phyloP scores from a whole-genome alignment of 2,329 filamentous ascomycete species.

The Sporothrix sp. region DNA sequence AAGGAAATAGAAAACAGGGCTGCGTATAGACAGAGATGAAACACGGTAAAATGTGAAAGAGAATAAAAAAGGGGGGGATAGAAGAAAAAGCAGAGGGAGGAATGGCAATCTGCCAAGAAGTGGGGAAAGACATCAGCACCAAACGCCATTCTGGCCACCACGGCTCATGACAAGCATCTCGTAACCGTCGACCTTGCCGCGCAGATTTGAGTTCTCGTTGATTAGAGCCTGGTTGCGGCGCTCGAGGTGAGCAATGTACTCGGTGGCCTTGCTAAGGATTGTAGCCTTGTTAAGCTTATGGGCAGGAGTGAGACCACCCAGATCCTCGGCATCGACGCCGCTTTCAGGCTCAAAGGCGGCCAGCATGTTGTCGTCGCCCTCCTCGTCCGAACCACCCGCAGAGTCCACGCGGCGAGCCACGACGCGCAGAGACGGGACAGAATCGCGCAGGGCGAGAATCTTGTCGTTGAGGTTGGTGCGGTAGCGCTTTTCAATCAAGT shows the following conservation, averaged over 20 bases:
- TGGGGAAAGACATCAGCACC: conserved; percentile 17
- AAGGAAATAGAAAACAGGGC: background rate
- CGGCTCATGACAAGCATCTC: conserved; percentile 26
- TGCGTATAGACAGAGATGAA: background rate
- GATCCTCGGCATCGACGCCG: conserved; percentile 32
- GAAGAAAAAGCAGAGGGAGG: background rate
- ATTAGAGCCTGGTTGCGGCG: conserved; percentile 30
- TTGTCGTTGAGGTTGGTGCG: conserved; percentile 78
- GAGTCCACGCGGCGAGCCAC: conserved; percentile 31
- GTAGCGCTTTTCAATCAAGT: conserved; percentile 79
- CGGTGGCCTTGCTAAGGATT: conserved; percentile 31
- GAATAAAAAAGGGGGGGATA: background rate
- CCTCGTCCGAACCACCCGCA: conserved; percentile 26
- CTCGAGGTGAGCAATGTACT: conserved; percentile 29
- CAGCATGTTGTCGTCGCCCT: conserved; percentile 29
- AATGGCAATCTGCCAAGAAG: too few relatives aligned
- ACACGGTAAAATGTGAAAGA: background rate
- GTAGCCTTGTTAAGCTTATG: conserved; percentile 36
- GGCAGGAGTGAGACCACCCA: conserved; percentile 30
- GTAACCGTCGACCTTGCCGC: conserved; percentile 25
- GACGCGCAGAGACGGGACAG: conserved; percentile 47
- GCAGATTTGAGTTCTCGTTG: conserved; percentile 36
- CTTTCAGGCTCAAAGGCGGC: conserved; percentile 28
- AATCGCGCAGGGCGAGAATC: conserved; percentile 65
- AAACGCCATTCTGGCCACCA: conserved; percentile 16